phyloP scores from a whole-genome alignment of 2,329 filamentous ascomycete genomes.

The Alternaria atra region DNA sequence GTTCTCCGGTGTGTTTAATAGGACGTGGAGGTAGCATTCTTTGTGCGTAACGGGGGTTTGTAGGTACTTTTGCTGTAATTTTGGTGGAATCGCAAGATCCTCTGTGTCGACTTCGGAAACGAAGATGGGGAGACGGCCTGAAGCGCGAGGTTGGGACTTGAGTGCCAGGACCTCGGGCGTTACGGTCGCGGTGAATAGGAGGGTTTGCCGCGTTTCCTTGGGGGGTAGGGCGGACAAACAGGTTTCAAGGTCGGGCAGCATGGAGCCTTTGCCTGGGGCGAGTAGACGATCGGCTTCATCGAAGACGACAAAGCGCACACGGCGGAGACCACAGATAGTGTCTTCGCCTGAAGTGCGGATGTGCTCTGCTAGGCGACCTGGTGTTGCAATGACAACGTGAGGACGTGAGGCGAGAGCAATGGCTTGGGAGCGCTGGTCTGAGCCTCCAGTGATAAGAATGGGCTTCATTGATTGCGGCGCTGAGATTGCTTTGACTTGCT shows the following conservation, averaged over 20 bases:
- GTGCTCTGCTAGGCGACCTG: conserved; percentile 88
- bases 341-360: conserved; percentile 91
- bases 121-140: conserved; percentile 79
- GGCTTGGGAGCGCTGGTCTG: conserved; percentile 91
- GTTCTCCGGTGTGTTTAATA: conserved; percentile 79
- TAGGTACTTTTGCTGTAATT: conserved; percentile 83
- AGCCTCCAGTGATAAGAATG: conserved; percentile 88
- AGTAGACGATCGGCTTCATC: conserved; percentile 95
- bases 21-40: conserved; percentile 91
- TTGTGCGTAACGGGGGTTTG: conserved; percentile 91
- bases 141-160: conserved; percentile 78
- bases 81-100: conserved; percentile 77
- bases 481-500: conserved; percentile 94
- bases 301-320: conserved; percentile 86
- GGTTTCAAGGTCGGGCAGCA: conserved; percentile 93
- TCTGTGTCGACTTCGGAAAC: conserved; percentile 85
- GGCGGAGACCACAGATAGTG: conserved; percentile 80
- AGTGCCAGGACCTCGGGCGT: conserved; percentile 90
- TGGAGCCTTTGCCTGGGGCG: conserved; percentile 77
- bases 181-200: conserved; percentile 95
- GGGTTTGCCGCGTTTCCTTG: conserved; percentile 81
- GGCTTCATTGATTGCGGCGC: conserved; percentile 87
- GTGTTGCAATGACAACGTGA: conserved; percentile 93
- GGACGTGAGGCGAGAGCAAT: conserved; percentile 82
- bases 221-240: conserved; percentile 85